Percentiles rank a stretch among this genome's conserved stretches.
Evolutionary conservation across 352 stramenopile species (phyloP).

Genomic region (Globisporangium irregulare): DNA sequence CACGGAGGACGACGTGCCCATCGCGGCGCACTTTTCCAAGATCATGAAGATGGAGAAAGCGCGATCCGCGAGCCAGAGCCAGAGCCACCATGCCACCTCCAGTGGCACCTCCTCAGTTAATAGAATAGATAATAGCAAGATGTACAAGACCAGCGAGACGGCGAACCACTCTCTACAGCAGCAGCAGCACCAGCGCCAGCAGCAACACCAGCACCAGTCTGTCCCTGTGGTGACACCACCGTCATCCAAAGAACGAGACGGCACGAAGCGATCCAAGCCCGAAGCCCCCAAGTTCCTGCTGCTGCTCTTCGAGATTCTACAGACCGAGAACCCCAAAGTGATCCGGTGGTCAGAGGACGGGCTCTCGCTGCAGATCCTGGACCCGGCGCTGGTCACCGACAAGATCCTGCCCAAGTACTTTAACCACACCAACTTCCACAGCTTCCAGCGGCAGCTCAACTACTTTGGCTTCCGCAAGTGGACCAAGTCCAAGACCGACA

Average conservation of each 20-base stretch:
- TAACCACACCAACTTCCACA: conserved; percentile 88
- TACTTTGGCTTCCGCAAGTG: conserved; percentile 87
- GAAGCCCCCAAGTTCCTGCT: conserved; percentile 54
- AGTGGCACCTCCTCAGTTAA: background rate
- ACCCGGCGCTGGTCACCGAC: conserved; percentile 46
- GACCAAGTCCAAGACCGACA: conserved; percentile 69
- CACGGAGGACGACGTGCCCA: conserved; percentile 15
- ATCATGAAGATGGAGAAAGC: conserved; percentile 15
- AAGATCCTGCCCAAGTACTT: conserved; percentile 88
- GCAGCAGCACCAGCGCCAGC: background rate
- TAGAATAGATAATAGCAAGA: conserved; percentile 11
- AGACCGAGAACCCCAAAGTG: conserved; percentile 41
- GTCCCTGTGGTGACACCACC: background rate
- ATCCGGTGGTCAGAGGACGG: conserved; percentile 54
- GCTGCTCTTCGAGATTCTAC: conserved; percentile 54
- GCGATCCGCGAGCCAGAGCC: background rate
- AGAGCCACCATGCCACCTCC: background rate
- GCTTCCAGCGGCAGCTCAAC: conserved; percentile 87
- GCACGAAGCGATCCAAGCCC: conserved; percentile 29
- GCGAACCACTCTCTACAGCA: background rate
- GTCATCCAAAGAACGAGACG: conserved; percentile 5
- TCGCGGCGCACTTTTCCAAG: conserved; percentile 13
- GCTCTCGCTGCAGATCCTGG: conserved; percentile 44
- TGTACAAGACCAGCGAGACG: conserved; percentile 2
- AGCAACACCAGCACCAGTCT: background rate